These are phyloP conservation scores for Polygonum aviculare DNA, from an alignment of 148 eudicot species.

Conservation along the genomic window DNA sequence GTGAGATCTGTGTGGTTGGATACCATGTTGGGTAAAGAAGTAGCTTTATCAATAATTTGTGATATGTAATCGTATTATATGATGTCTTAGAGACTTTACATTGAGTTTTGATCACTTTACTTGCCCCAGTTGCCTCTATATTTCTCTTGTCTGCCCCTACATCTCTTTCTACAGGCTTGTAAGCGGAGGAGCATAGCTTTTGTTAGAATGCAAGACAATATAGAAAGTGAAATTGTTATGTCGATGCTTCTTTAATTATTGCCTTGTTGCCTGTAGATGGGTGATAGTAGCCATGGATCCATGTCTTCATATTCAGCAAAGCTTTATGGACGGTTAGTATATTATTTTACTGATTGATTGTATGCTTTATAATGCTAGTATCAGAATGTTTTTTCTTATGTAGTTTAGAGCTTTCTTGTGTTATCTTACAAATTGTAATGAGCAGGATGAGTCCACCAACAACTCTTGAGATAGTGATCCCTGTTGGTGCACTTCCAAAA, in stretches of 20 bases:
- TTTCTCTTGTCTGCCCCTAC: not conserved
- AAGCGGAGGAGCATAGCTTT: not conserved
- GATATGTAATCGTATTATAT: not conserved
- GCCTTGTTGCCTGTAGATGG: slow-evolving; percentile 34
- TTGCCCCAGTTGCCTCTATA: not conserved
- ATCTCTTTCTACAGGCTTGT: not conserved
- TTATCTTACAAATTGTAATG: not conserved
- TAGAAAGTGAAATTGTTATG: not conserved
- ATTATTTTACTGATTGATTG: slow-evolving; percentile 1
- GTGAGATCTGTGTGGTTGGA: not conserved
- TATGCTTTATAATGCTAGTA: not conserved
- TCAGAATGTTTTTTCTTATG: slow-evolving; percentile 4
- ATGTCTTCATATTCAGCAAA: slow-evolving; percentile 63
- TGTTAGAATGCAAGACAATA: not conserved
- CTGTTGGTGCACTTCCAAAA: slow-evolving; percentile 71
- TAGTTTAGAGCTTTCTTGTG: not conserved
- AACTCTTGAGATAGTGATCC: slow-evolving; percentile 68
- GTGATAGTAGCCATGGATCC: slow-evolving; percentile 51
- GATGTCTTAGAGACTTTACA: not conserved
- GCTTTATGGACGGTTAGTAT: slow-evolving; percentile 68
- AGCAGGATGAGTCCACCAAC: slow-evolving; percentile 58
- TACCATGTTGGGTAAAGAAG: not conserved
- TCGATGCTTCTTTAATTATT: not conserved
- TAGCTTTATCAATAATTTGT: not conserved
- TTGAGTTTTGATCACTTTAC: not conserved